Percentiles rank a stretch among this genome's conserved stretches.
Conservation (phyloP, 331 rosid genomes). For the Acacia concinna region DNA sequence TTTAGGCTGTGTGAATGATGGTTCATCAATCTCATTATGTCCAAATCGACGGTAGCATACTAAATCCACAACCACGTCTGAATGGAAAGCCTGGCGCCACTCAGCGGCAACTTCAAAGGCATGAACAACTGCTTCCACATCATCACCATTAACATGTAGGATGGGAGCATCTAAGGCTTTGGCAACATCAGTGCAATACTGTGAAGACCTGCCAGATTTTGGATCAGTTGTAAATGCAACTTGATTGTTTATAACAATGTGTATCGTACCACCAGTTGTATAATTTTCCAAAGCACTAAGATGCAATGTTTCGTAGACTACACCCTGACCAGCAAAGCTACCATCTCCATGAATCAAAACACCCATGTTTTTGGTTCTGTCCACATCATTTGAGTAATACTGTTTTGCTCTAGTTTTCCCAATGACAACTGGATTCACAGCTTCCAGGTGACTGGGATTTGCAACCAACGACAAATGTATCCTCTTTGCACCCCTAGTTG, state of each 20-base stretch:
- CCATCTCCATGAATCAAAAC: slow-evolving; percentile 95
- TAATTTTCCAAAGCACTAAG: slow-evolving; percentile 96
- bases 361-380: slow-evolving; percentile 86
- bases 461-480: slow-evolving; percentile 93
- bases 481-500: slow-evolving; percentile 88
- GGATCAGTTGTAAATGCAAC: slow-evolving; percentile 99
- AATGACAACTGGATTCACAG: slow-evolving; percentile 87
- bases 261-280: slow-evolving; percentile 91
- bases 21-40: slow-evolving; percentile 97
- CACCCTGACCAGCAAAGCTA: slow-evolving; percentile 99
- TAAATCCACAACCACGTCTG: slow-evolving; percentile 94
- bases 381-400: slow-evolving; percentile 68
- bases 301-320: slow-evolving; percentile 93
- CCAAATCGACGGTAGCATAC: slow-evolving; percentile 97
- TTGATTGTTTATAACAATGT: slow-evolving; percentile 89
- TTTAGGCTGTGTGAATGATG: slow-evolving; percentile 96
- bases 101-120: slow-evolving; percentile 98
- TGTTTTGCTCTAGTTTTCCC: slow-evolving; percentile 98
- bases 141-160: slow-evolving; percentile 94
- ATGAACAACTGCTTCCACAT: slow-evolving; percentile 96
- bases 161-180: slow-evolving; percentile 93
- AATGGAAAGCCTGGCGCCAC: slow-evolving; percentile 99
- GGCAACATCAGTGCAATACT: slow-evolving; percentile 95
- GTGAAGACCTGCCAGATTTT: slow-evolving; percentile 83
- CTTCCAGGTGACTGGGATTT: slow-evolving; percentile 97